Evolutionary conservation across 371 early-diverging fungal species (phyloP), one percentile per base, ranked within the genome.

Genomic region (Mucor irregularis): DNA sequence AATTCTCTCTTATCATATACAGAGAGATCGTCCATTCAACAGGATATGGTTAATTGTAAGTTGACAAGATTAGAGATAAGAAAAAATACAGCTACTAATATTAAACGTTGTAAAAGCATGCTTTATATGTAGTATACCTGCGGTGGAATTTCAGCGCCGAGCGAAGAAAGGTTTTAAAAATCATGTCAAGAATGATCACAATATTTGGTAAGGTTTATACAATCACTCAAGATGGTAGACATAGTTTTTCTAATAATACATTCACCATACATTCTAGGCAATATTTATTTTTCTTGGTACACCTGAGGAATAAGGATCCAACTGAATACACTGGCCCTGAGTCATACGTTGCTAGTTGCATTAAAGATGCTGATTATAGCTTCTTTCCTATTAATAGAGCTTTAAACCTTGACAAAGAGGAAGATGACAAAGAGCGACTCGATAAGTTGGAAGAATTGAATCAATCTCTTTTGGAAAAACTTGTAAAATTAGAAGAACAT

Each of bases 241-340:
- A 34, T 34, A 14, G 10, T 34, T 34, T 34, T 34, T 14, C 35
- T 34, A 35, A 19, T 49, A 14, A 34, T 34, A 17, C 9, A 19
- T 49, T 11, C n/a, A n/a, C n/a, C n/a, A 26, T 6, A 2, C 3
- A 13, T 6, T 28, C 13, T 37, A 72, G 81, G 82, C 80, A 83
- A 59, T 83, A 83, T 53, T 60, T 83, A 8, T 80, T 78, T 52
- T 81, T 81, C 52, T 47, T 83, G 49, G 78, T 83, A 6, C 83
- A 83, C 63, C 48, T 83, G 39, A 67, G 74, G n/a, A 68, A 64
- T 38, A 83, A 83, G 62, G 80, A 80, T 58, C 50, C 61, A 39
- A 81, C 83, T 3, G 83, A 83, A 63, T 81, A 78, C 40, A 83
- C 81, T 0, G 79, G 81, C 0, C 83, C 81, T 42, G 81, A 81